Conservation (phyloP, 371 early-diverging fungal species). For the Mucor saturninus region DNA sequence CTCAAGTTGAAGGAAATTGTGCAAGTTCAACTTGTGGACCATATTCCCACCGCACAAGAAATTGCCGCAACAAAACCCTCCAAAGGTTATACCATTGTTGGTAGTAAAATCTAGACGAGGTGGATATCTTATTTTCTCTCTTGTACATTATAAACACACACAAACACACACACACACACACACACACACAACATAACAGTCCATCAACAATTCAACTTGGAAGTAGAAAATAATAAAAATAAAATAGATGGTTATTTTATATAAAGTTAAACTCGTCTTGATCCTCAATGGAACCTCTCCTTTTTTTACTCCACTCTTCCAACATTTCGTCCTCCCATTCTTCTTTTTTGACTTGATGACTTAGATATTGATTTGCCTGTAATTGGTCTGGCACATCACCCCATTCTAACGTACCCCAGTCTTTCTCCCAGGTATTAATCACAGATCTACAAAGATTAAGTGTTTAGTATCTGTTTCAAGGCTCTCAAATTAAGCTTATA, state of each 20-base stretch:
- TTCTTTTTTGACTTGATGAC: constrained; percentile 36
- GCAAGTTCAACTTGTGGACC: constrained; percentile 69
- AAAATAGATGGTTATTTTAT: neutral
- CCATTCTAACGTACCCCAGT: constrained; percentile 44
- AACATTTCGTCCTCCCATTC: constrained; percentile 60
- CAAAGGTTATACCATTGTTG: constrained; percentile 65
- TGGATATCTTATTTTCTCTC: neutral
- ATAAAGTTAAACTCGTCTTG: constrained; percentile 21
- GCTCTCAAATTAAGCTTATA: too few species aligned
- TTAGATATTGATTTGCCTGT: constrained; percentile 40
- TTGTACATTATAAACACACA: too few species aligned
- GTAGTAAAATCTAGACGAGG: constrained; percentile 45
- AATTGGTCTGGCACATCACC: constrained; percentile 49
- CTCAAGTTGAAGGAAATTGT: constrained; percentile 83
- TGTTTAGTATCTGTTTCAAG: too few species aligned
- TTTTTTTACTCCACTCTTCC: constrained; percentile 35
- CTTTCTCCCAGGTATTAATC: constrained; percentile 43
- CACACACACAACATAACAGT: too few species aligned
- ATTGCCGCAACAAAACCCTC: constrained; percentile 44
- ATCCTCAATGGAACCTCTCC: constrained; percentile 22
- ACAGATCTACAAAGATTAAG: too few species aligned
- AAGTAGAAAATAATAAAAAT: neutral
- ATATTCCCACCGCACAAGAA: constrained; percentile 52
- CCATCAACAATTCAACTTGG: neutral
- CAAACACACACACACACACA: neutral